A percentile compares a stretch with the other conserved stretches of the same genome.
Conservation (phyloP, 345 rosid species). For the Eucalyptus erythrocorys region DNA sequence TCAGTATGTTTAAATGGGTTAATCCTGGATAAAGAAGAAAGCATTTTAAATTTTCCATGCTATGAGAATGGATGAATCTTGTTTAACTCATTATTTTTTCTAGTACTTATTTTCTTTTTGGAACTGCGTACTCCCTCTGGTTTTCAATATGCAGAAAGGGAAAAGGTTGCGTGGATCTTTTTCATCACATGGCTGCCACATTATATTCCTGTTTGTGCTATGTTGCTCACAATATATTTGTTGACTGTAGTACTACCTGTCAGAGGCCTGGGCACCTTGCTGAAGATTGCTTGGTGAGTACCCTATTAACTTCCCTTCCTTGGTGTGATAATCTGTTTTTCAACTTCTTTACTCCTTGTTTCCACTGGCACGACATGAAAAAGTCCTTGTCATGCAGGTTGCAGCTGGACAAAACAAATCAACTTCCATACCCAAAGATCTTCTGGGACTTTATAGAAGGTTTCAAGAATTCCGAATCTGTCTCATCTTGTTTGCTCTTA, state of each 20-base stretch:
- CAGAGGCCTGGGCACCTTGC: constrained; percentile 68
- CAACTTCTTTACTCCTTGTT: neutral
- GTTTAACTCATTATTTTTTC: neutral
- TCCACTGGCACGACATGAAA: neutral
- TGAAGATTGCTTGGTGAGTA: constrained; percentile 43
- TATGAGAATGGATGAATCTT: neutral
- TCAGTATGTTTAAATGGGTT: neutral
- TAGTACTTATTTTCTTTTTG: neutral
- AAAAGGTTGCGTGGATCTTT: neutral
- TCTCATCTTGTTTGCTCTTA: neutral
- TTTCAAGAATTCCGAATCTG: neutral
- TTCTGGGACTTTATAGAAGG: constrained; percentile 53
- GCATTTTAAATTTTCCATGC: neutral
- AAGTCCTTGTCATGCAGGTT: constrained; percentile 2
- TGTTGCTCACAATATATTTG: neutral
- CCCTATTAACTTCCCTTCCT: neutral
- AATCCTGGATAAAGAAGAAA: neutral
- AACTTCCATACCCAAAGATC: constrained; percentile 34
- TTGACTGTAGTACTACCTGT: constrained; percentile 43
- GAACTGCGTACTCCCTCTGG: neutral
- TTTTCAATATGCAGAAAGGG: neutral
- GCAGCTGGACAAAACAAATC: constrained; percentile 9
- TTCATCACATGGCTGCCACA: neutral
- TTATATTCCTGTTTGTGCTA: neutral
- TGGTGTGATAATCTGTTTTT: neutral